Base-by-base conservation (phyloP, 495 filamentous ascomycete genomes). In the Tirmania nivea region DNA sequence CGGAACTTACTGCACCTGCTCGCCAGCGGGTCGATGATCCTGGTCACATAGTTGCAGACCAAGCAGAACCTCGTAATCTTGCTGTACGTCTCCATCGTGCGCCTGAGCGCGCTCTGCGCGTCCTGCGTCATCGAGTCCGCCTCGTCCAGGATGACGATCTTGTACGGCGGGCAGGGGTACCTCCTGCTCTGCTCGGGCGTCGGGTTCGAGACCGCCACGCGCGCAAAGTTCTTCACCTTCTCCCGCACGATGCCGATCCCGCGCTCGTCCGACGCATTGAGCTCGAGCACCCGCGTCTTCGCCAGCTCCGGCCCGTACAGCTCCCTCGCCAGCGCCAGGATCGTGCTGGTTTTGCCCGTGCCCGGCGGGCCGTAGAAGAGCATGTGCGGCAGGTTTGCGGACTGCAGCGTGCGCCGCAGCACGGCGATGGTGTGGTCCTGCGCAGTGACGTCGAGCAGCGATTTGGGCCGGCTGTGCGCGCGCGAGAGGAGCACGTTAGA, bases 111-210 rank as follows among this genome's bases (percentile, higher is more conserved):
- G 49, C 78, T 81, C 72, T 97, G 90, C 47, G 90, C 90, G 67
- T 97, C 90, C 68, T 96, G 92, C 36, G 92, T 97, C 90, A 97
- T 96, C 64, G 80, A 85, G 66, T 97, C 90, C 50, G 90, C 90
- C 69, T 97, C 90, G 68, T 97, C 90, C 35, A 97, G 78, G 54
- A 97, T 83, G 65, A 96, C 86, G 65, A 97, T 93, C 71, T 96
- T 97, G 75, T 92, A 97, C 21, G 92, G 90, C 31, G 90, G 90
- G 62, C 89, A 95, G 1, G 90, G 88, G 68, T 92, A 94, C 56
- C 76, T 74, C 39, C 77, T 73, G 54, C 76, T 74, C 67, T 84
- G 71, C 2, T 80, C 64, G 0, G 74, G 66, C 0, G 83, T 80
- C 1, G 84, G 78, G 54, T 90, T 83, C 34, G 84, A 88, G 48